Evolutionary conservation across 441 rosid species (phyloP).

Genomic region (Corymbia calophylla): DNA sequence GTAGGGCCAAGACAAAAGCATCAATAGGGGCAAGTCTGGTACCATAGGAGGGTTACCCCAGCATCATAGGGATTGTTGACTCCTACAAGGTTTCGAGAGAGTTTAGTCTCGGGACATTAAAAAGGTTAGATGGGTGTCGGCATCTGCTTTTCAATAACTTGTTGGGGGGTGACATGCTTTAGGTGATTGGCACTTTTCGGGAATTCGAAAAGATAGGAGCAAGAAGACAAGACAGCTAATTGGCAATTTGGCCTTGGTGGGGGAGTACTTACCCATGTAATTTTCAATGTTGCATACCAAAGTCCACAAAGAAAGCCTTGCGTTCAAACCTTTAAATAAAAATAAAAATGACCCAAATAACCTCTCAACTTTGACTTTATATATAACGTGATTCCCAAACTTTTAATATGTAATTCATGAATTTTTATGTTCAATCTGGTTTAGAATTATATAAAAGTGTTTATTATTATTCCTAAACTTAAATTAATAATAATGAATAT

Average conservation of each 20-base stretch:
- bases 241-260: not conserved
- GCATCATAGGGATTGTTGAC: not conserved
- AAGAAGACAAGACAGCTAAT: not conserved
- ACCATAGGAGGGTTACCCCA: not conserved
- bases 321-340: not conserved
- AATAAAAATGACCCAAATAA: rapidly evolving
- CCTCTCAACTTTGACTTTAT: too few species aligned
- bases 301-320: not conserved
- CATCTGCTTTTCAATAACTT: not conserved
- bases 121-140: not conserved
- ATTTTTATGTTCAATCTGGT: rapidly evolving
- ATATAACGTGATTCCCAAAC: rapidly evolving
- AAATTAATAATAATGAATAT: too few species aligned
- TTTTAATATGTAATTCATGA: not conserved
- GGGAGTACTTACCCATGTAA: not conserved
- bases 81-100: not conserved
- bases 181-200: not conserved
- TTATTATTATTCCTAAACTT: rapidly evolving
- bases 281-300: not conserved
- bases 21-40: not conserved
- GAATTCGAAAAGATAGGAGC: not conserved
- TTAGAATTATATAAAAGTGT: too few species aligned
- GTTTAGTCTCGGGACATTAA: not conserved
- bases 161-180: not conserved
- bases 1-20: not conserved